Percentiles rank a stretch among this genome's conserved stretches.
Evolutionary conservation across 2,329 filamentous ascomycete species (phyloP).

Genomic region (Sporothrix protearum): DNA sequence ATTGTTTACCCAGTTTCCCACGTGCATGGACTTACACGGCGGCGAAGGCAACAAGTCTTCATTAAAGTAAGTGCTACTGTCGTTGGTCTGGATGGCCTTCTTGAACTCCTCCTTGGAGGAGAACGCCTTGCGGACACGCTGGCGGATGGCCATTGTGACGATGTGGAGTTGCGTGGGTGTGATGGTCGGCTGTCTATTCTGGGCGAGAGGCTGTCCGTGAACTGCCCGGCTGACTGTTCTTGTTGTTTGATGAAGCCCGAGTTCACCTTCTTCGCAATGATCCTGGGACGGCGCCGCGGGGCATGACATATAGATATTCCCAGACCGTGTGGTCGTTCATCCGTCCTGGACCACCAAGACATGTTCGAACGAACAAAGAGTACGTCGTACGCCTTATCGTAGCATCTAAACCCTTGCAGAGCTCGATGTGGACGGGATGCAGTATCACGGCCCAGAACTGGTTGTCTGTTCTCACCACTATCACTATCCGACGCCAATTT

Average conservation of each 20-base stretch:
- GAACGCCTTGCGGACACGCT: slow-evolving; percentile 17
- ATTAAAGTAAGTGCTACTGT: slow-evolving; percentile 30
- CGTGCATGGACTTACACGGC: slow-evolving; percentile 18
- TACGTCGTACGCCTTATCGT: not conserved
- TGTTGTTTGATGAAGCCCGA: not conserved
- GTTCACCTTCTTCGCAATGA: not conserved
- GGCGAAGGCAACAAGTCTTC: slow-evolving; percentile 32
- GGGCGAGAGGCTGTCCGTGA: not conserved
- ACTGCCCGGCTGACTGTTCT: not conserved
- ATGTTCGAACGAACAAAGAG: not conserved
- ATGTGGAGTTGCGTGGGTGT: not conserved
- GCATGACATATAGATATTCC: slow-evolving; percentile 13
- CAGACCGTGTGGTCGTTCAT: not conserved
- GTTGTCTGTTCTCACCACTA: not conserved
- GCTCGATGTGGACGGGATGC: not conserved
- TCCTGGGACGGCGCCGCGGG: slow-evolving; percentile 1
- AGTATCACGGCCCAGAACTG: too few relatives aligned
- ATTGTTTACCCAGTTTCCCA: too few relatives aligned
- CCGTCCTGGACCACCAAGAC: not conserved
- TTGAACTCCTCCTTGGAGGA: slow-evolving; percentile 22
- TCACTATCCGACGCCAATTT: not conserved
- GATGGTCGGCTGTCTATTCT: too few relatives aligned
- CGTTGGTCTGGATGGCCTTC: slow-evolving; percentile 19
- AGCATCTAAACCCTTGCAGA: not conserved
- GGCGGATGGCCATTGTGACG: slow-evolving; percentile 17